Conservation (phyloP, 192 early-diverging fungal genomes). For the Backusella macrospora region DNA sequence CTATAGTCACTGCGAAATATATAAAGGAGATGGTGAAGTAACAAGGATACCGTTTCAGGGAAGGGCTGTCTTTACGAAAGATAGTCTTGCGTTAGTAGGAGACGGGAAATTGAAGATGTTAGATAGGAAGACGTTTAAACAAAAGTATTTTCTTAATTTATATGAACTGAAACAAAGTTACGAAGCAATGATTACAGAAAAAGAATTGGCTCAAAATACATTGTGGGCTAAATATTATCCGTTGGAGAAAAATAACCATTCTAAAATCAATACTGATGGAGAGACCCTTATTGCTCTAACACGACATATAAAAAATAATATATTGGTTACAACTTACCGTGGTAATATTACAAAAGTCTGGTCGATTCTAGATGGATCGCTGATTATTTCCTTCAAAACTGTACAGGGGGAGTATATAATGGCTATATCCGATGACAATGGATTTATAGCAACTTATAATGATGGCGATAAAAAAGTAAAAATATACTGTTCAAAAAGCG, state of each 20-base stretch:
- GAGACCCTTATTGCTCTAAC: not conserved
- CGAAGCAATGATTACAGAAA: not conserved
- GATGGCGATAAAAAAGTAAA: not conserved
- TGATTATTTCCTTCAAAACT: not conserved
- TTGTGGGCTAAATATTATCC: not conserved
- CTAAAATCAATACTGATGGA: not conserved
- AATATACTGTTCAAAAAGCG: not conserved
- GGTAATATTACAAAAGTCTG: not conserved
- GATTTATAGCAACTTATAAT: not conserved
- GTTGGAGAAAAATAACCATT: not conserved
- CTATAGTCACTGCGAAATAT: not conserved
- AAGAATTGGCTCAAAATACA: not conserved
- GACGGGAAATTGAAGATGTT: not conserved
- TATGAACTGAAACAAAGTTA: not conserved
- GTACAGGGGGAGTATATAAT: not conserved
- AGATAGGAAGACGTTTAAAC: not conserved
- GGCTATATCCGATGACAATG: not conserved
- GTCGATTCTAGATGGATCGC: not conserved
- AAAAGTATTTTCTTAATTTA: not conserved
- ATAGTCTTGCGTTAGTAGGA: not conserved
- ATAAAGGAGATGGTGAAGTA: not conserved
- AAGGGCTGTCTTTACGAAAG: not conserved
- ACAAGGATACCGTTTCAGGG: not conserved
- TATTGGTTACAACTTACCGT: slow-evolving; percentile 1
- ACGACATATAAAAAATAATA: not conserved